Conservation (phyloP, 163 green algal species). For the Chlamydomonas reinhardtii region DNA sequence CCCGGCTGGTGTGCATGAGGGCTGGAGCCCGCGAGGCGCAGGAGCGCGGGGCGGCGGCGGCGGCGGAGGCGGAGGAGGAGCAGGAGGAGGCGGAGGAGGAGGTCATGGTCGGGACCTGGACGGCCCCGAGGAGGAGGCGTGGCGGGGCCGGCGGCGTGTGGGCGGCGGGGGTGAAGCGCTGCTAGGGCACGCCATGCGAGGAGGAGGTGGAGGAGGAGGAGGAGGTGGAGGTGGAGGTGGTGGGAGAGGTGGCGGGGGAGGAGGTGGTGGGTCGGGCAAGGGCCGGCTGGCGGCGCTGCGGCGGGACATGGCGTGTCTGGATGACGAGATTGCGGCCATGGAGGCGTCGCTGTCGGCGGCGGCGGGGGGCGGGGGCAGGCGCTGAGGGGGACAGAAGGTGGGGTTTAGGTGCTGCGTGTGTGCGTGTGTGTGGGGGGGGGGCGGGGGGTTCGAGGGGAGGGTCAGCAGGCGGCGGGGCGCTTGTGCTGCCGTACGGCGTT, state of each 20-base stretch:
- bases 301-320: conserved; percentile 38
- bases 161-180: background rate
- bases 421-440: no score
- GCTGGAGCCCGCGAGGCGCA: background rate
- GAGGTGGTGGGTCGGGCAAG: background rate
- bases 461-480: no score
- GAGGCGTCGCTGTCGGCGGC: conserved; percentile 35
- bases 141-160: background rate
- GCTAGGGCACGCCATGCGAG: background rate
- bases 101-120: background rate
- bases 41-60: no score
- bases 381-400: background rate
- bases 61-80: no score
- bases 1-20: no score
- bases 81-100: background rate
- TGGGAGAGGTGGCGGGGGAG: background rate
- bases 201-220: background rate
- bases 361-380: background rate
- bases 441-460: no score
- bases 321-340: conserved; percentile 46
- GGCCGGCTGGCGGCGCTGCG: conserved; percentile 25
- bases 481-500: no score
- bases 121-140: no score
- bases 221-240: background rate
- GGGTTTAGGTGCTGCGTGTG: no score